These are phyloP conservation scores for Saccharomyces jurei DNA, from an alignment of 805 yeast genomes.

Conservation along the genomic window DNA sequence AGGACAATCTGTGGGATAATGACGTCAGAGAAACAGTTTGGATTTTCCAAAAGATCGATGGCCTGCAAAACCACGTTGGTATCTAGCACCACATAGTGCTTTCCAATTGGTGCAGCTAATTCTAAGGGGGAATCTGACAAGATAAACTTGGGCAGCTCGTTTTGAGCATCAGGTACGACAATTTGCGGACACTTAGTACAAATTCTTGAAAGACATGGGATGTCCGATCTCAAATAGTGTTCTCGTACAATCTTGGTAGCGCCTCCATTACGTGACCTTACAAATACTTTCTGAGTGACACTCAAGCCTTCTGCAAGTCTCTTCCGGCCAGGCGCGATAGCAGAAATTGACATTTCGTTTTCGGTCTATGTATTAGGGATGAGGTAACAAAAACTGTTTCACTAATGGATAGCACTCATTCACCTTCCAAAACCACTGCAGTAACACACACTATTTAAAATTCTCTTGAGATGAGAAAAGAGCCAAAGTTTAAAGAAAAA, in stretches of 20 bases:
- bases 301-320: constrained; percentile 45
- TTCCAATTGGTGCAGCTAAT: constrained; percentile 40
- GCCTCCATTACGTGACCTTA: constrained; percentile 80
- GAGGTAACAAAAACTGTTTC: background rate
- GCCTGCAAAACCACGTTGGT: constrained; percentile 84
- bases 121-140: constrained; percentile 53
- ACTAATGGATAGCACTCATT: too few relatives aligned
- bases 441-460: background rate
- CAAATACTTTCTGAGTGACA: constrained; percentile 84
- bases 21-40: constrained; percentile 73
- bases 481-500: background rate
- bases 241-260: constrained; percentile 86
- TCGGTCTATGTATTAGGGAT: background rate
- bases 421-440: background rate
- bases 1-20: constrained; percentile 91
- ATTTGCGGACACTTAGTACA: constrained; percentile 56
- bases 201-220: constrained; percentile 75
- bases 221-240: constrained; percentile 85
- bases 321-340: constrained; percentile 29
- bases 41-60: constrained; percentile 79
- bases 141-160: constrained; percentile 57
- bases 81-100: constrained; percentile 80
- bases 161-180: constrained; percentile 53
- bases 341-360: constrained; percentile 12
- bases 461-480: background rate